Base-by-base conservation (phyloP, 1,284 basidiomycete species). In the Ceratobasidium sp. region DNA sequence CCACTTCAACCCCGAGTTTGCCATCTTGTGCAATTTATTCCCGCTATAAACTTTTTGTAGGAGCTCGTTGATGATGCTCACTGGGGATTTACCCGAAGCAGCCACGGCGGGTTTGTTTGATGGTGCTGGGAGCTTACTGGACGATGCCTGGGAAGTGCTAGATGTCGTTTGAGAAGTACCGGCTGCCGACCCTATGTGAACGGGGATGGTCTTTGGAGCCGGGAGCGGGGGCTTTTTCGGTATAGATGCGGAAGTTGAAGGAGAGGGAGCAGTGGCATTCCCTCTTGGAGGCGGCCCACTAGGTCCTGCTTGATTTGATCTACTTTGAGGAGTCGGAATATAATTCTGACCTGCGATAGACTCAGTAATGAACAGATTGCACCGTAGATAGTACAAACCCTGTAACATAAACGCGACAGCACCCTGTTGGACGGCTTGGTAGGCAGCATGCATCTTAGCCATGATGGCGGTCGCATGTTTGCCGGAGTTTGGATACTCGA, bases 401-500 rank as follows among this genome's bases (percentile, higher is more conserved):
- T 74, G 57, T 26, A 74, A 33, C 46, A 74, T 33, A 40, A 57
- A 74, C 46, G 40, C 70, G 20, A 74, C 64, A 7, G 57, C 70
- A 5, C 70, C 70, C 64, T 62, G 56, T 10, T 50, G 70, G 2
- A 74, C 57, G 33, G 70, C 70, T 20, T 46, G 40, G n/a, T 74
- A 52, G 12, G 70, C 70, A 26, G 70, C 70, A 40, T 52, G 42
- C 57, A 62, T 64, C 26, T 74, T 74, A 48, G 70, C 70, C 33
- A 20, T 42, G 12, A 52, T 28, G 3, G 28, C 15, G 10, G 59
- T 74, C 13, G 57, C 20, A 40, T 74, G 59, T 3, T n/a, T 20
- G 7, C 59, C 70, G 10, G 70, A 74, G 40, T 62, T 38, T n/a
- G 57, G 70, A 23, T 64, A 74, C 42, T 74, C 70, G 57, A 74